Evolutionary conservation across 1,284 basidiomycete genomes (phyloP).

Genomic region (Heterobasidion occidentale): DNA sequence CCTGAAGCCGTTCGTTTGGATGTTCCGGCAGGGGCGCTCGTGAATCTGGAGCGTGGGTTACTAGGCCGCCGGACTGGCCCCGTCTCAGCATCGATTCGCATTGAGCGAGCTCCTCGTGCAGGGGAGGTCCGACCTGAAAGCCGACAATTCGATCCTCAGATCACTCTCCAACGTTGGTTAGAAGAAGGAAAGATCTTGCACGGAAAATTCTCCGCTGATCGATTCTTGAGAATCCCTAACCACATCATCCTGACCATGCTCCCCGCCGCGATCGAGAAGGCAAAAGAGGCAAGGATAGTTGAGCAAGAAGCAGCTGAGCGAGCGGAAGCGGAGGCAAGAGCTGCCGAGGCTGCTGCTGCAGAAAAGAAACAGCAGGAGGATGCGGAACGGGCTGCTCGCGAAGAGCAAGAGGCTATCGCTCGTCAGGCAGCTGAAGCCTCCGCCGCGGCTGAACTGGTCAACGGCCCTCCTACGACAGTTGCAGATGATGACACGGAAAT

Average conservation of each 20-base stretch:
- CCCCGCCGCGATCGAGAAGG: slow-evolving; percentile 65
- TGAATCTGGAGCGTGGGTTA: slow-evolving; percentile 45
- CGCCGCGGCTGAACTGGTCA: not conserved
- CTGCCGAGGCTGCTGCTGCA: slow-evolving; percentile 12
- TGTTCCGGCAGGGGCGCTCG: slow-evolving; percentile 54
- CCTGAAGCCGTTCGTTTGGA: slow-evolving; percentile 65
- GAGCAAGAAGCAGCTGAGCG: slow-evolving; percentile 30
- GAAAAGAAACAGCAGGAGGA: slow-evolving; percentile 10
- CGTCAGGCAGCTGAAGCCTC: not conserved
- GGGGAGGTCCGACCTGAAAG: slow-evolving; percentile 39
- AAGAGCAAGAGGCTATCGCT: slow-evolving; percentile 18
- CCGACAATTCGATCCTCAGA: slow-evolving; percentile 66
- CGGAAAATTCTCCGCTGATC: slow-evolving; percentile 61
- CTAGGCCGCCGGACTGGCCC: slow-evolving; percentile 34
- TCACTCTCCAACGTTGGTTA: slow-evolving; percentile 85
- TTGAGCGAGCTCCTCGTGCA: slow-evolving; percentile 49
- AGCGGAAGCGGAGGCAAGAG: slow-evolving; percentile 33
- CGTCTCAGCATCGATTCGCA: slow-evolving; percentile 48
- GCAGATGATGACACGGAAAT: slow-evolving; percentile 27
- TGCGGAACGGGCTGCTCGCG: slow-evolving; percentile 15
- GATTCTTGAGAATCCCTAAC: slow-evolving; percentile 62
- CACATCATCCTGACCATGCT: slow-evolving; percentile 78
- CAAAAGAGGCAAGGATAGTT: slow-evolving; percentile 34
- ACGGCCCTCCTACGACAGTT: not conserved
- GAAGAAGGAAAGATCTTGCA: slow-evolving; percentile 85